These are phyloP conservation scores for Macrocystidia cucumis DNA, from an alignment of 1,284 basidiomycete genomes.

Conservation along the genomic window DNA sequence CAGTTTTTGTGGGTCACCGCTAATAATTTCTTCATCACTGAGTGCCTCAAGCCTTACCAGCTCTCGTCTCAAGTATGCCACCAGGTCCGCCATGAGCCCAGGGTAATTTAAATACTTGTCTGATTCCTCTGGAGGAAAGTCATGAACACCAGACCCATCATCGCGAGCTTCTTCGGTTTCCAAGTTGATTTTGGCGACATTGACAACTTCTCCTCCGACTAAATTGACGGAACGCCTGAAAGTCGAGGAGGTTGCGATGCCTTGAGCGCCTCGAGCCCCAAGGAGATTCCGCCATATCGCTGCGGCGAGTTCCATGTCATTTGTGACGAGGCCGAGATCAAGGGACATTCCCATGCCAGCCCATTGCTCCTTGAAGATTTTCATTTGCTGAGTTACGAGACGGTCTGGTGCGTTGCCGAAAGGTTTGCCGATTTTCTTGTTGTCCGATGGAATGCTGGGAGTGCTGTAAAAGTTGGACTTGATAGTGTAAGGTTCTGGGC, in stretches of 20 bases:
- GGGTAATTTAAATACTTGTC: constrained; percentile 71
- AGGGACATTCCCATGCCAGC: constrained; percentile 77
- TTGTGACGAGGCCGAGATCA: constrained; percentile 71
- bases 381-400: constrained; percentile 87
- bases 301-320: constrained; percentile 78
- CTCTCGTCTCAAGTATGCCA: constrained; percentile 77
- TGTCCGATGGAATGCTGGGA: constrained; percentile 24
- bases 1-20: constrained; percentile 23
- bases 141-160: constrained; percentile 66
- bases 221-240: constrained; percentile 63
- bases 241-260: constrained; percentile 36
- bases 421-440: constrained; percentile 24
- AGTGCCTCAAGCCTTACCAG: constrained; percentile 65
- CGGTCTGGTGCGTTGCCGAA: constrained; percentile 61
- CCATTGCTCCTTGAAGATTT: constrained; percentile 90
- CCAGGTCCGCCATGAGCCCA: constrained; percentile 68
- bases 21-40: constrained; percentile 63
- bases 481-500: constrained; percentile 26
- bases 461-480: constrained; percentile 43
- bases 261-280: constrained; percentile 66
- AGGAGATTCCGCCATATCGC: constrained; percentile 93
- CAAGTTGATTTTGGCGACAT: constrained; percentile 47
- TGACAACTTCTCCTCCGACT: constrained; percentile 51
- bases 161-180: constrained; percentile 52
- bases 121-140: constrained; percentile 52